These are phyloP conservation scores for Mesembryanthemum crystallinum DNA, from an alignment of 148 eudicot species.

Conservation along the genomic window DNA sequence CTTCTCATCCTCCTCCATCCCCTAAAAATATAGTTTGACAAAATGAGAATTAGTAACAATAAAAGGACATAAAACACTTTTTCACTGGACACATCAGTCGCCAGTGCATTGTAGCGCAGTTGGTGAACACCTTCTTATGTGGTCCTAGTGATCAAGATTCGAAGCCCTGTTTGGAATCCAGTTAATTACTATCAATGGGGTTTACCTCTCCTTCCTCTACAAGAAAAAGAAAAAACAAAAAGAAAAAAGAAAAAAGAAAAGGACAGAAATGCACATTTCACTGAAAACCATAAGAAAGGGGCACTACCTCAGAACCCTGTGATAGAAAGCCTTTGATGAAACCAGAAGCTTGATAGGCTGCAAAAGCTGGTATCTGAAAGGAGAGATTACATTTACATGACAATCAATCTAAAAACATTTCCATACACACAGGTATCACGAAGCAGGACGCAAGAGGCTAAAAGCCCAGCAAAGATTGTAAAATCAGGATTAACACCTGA, in stretches of 20 bases:
- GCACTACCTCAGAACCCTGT: conserved; percentile 62
- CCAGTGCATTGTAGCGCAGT: too few relatives aligned
- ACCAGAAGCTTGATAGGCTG: conserved; percentile 57
- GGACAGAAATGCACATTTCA: neutral
- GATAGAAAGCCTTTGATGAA: conserved; percentile 67
- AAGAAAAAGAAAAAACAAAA: too few relatives aligned
- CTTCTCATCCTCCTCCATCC: conserved; percentile 63
- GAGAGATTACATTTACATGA: conserved; percentile 11
- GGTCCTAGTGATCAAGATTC: too few relatives aligned
- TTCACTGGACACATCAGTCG: neutral
- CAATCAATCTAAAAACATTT: neutral
- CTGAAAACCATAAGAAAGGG: neutral
- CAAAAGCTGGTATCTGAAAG: conserved; percentile 81
- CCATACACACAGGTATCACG: neutral
- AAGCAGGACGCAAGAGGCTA: too few relatives aligned
- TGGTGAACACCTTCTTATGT: too few relatives aligned
- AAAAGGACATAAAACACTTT: neutral
- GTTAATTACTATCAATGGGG: too few relatives aligned
- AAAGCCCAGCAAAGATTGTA: too few relatives aligned
- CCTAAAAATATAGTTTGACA: conserved; percentile 34
- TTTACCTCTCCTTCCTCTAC: too few relatives aligned
- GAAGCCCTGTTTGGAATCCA: too few relatives aligned
- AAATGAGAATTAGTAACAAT: neutral
- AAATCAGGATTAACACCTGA: too few relatives aligned
- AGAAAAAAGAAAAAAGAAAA: too few relatives aligned